Evolutionary conservation across 169 alveolate genomes (phyloP).

Genomic region (Babesia ovis): DNA sequence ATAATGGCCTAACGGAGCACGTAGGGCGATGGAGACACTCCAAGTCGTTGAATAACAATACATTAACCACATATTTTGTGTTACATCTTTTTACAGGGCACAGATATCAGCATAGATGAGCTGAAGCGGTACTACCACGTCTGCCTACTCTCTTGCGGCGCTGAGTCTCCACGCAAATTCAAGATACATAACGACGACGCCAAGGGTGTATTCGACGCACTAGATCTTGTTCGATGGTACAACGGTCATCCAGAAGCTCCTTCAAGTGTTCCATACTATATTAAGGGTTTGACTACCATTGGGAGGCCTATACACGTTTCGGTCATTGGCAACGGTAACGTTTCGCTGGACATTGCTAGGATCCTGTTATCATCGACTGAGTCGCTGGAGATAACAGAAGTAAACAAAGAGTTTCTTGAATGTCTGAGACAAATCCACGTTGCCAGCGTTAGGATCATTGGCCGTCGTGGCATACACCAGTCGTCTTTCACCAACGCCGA

Average conservation of each 20-base stretch:
- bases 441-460: constrained; percentile 18
- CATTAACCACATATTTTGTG: too few species aligned
- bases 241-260: constrained; percentile 32
- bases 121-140: constrained; percentile 64
- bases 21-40: too few species aligned
- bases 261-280: neutral
- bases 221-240: constrained; percentile 41
- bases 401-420: neutral
- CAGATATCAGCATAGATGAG: constrained; percentile 65
- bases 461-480: constrained; percentile 34
- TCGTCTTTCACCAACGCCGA: constrained; percentile 57
- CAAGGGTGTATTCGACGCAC: constrained; percentile 49
- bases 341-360: constrained; percentile 83
- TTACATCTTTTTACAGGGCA: constrained; percentile 13
- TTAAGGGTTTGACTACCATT: neutral
- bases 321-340: constrained; percentile 88
- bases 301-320: constrained; percentile 12
- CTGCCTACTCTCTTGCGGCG: constrained; percentile 79
- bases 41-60: too few species aligned
- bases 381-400: constrained; percentile 4
- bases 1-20: too few species aligned
- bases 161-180: constrained; percentile 66
- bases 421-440: neutral
- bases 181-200: constrained; percentile 14
- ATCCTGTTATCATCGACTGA: constrained; percentile 47